Evolutionary conservation across 106 monocot species (phyloP), one percentile per base, ranked within the genome.

Genomic region (Dioscorea zingiberensis): DNA sequence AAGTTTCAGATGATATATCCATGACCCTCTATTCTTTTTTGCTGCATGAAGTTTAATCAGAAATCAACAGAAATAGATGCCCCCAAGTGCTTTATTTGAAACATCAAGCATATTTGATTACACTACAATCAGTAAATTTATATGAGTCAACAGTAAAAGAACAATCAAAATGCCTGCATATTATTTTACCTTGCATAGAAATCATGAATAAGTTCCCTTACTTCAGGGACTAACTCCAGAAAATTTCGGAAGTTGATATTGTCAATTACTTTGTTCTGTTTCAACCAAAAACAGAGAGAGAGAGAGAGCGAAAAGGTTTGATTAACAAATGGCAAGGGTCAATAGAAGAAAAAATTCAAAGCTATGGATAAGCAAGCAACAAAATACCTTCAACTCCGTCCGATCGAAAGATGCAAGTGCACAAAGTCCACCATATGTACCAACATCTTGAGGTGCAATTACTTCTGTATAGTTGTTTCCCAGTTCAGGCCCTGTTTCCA

Each of bases 361-460:
- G 18, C 60, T 8, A 64, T 25, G 44, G 19, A 68, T 59, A 66
- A 44, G 21, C 26, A 54, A 58, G 25, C 13, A 18, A 74, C 19
- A 72, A 55, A 54, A 65, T 69, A 74, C 95, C 91, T 97, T 88
- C 46, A 97, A 76, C 26, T 97, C 95, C 23, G 84, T 73, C 48
- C 95, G 75, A 63, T 97, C 91, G 79, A 91, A 97, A 67, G 88
- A 97, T 75, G 91, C 95, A 57, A 97, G 78, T 19, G 95, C 95
- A 84, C 95, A 97, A 60, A 97, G 87, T 65, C 91, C 91, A 66
- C 95, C 95, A 79, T 91, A 97, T 29, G 78, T 81, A 62, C 83
- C 95, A 54, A 97, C 87, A 81, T 97, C 95, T 75, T 97, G 95
- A 1, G 85, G 78, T 54, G 88, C 85, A 60, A 97, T 88, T 30